Base-by-base conservation (phyloP, 2,329 filamentous ascomycete species). In the Penicillium sp. region DNA sequence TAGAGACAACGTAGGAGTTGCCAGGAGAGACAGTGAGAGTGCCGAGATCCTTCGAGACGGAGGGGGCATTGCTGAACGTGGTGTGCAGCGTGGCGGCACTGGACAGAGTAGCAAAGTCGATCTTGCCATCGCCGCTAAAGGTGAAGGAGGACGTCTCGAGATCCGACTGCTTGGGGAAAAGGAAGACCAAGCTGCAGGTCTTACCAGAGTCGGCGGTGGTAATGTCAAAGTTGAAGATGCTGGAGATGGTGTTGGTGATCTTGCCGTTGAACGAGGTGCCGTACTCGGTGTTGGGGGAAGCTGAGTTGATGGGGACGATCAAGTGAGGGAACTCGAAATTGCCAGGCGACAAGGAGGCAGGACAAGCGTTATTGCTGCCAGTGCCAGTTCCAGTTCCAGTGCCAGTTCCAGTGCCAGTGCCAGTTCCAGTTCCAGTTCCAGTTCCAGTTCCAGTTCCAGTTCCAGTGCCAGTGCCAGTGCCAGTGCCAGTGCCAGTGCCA, bases 221-320 rank as follows among this genome's bases (percentile, higher is more conserved):
- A 36, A 87, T 78, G 59, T 84, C 81, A 66, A 87, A 87, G 70
- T 85, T 85, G 76, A 84, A 86, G 60, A 86, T 77, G 9, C 78
- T 77, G 9, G 77, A 78, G 39, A 78, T 66, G 18, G 65, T 69
- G n/a, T 72, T 66, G 5, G 76, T 78, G 37, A 84, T 71, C 11
- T 75, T 73, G 46, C 81, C 82, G 53, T 78, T 76, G 66, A 72
- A 78, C 1, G 73, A 74, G 2, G 76, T 80, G 8, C 82, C 81
- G 38, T 68, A 68, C 0, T 77, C 70, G 4, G 66, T 73, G 60
- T 76, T 65, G 0, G 82, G 80, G n/a, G 75, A 67, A 11, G 71
- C 65, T 4, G 74, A 76, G 66, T 82, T 73, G 53, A 86, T 66
- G 4, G 81, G 78, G 37, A 85, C 66, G 61, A 86, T 84, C 47